phyloP scores from a whole-genome alignment of 2,329 filamentous ascomycete genomes.

The Beauveria brongniartii region DNA sequence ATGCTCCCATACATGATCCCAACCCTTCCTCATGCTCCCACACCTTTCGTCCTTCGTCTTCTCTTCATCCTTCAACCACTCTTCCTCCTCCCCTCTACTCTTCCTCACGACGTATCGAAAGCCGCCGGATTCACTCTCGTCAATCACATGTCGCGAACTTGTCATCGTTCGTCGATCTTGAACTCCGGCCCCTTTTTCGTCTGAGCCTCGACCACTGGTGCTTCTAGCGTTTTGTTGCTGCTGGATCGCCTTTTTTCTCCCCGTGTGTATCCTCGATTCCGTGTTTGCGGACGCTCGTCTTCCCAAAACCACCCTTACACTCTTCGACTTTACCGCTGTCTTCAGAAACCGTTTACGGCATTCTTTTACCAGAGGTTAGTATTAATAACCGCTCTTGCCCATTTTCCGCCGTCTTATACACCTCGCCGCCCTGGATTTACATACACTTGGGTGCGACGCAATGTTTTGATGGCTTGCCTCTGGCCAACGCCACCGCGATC shows the following conservation, averaged over 20 bases:
- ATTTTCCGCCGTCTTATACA: not conserved
- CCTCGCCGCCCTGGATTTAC: not conserved
- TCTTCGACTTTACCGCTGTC: conserved; percentile 6
- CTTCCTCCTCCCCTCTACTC: conserved; percentile 14
- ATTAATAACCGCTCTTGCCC: not conserved
- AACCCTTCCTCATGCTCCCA: conserved; percentile 16
- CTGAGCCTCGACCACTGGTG: conserved; percentile 18
- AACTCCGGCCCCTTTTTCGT: conserved; percentile 23
- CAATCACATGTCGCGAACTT: conserved; percentile 10
- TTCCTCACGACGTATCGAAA: conserved; percentile 28
- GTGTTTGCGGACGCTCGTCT: conserved; percentile 14
- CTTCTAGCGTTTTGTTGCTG: conserved; percentile 19
- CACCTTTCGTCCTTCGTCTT: conserved; percentile 17
- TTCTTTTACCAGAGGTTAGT: conserved; percentile 15
- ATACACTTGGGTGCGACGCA: not conserved
- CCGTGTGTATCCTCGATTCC: not conserved
- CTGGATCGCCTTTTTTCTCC: conserved; percentile 4
- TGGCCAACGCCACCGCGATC: not conserved
- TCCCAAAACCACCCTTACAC: conserved; percentile 13
- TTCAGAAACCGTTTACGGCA: conserved; percentile 2
- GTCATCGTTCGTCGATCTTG: conserved; percentile 22
- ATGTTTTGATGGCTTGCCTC: conserved; percentile 4
- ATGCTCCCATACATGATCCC: conserved; percentile 5
- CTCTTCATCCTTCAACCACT: conserved; percentile 16
- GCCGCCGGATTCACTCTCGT: conserved; percentile 10